Evolutionary conservation across 192 early-diverging fungal genomes (phyloP).

Genomic region (Lobosporangium transversale): DNA sequence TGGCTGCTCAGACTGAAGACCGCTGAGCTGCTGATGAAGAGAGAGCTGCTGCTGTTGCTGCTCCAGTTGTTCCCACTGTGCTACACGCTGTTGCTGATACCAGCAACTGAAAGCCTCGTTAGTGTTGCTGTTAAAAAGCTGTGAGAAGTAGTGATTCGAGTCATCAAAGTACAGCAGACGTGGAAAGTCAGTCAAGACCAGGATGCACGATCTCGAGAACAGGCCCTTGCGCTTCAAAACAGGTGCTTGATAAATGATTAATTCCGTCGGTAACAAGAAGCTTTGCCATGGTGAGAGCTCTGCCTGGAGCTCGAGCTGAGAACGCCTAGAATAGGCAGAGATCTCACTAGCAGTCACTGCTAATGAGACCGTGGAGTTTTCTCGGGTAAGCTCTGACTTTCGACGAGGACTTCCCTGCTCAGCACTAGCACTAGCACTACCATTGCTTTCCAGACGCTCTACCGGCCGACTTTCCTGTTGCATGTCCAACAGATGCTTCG

Average conservation of each 20-base stretch:
- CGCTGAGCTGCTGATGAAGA: conserved; percentile 6
- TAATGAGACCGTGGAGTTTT: conserved; percentile 37
- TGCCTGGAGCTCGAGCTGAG: conserved; percentile 26
- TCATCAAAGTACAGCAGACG: conserved; percentile 74
- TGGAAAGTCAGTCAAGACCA: conserved; percentile 77
- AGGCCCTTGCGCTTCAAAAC: conserved; percentile 68
- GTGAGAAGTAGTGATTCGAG: conserved; percentile 44
- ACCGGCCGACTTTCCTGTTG: too few relatives aligned
- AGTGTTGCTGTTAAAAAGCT: conserved; percentile 42
- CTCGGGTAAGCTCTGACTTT: conserved; percentile 8
- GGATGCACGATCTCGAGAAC: conserved; percentile 64
- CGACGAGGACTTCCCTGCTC: too few relatives aligned
- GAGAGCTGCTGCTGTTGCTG: conserved; percentile 12
- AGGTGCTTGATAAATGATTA: conserved; percentile 67
- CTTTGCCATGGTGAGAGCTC: conserved; percentile 37
- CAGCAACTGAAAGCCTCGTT: conserved; percentile 32
- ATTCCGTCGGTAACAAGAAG: conserved; percentile 64
- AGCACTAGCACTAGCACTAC: too few relatives aligned
- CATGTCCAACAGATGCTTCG: neutral
- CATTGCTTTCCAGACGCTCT: neutral
- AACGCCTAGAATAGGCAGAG: conserved; percentile 20
- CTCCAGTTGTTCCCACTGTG: conserved; percentile 10
- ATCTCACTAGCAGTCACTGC: conserved; percentile 40
- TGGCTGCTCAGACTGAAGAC: neutral
- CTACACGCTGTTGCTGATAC: conserved; percentile 28